Evolutionary conservation across 1,284 basidiomycete genomes (phyloP).

Genomic region (Somion occarium): DNA sequence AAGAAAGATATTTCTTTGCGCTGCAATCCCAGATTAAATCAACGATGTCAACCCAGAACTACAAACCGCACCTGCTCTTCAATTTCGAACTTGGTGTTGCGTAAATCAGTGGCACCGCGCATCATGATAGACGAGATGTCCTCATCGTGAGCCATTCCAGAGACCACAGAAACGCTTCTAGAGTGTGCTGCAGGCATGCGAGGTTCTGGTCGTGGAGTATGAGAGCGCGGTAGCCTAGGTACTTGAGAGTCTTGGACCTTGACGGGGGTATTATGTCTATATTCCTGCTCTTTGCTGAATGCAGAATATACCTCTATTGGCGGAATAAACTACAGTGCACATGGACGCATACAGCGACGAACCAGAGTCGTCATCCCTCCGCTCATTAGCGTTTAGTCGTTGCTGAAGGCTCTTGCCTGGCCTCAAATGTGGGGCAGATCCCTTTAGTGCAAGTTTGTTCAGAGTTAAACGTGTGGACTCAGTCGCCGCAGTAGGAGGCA

Average conservation of each 20-base stretch:
- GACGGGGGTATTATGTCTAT: slow-evolving; percentile 1
- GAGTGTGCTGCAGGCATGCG: slow-evolving; percentile 11
- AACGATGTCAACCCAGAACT: background rate
- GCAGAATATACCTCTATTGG: background rate
- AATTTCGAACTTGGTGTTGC: slow-evolving; percentile 24
- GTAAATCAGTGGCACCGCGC: slow-evolving; percentile 25
- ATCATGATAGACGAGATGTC: slow-evolving; percentile 29
- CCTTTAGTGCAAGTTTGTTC: slow-evolving; percentile 7
- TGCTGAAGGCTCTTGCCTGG: slow-evolving; percentile 19
- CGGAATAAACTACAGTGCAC: background rate
- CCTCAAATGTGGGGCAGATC: background rate
- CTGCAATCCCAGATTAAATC: slow-evolving; percentile 13
- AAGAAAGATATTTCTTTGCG: slow-evolving; percentile 23
- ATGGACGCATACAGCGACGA: background rate
- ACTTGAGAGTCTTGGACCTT: background rate
- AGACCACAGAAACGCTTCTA: slow-evolving; percentile 24
- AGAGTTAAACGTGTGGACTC: slow-evolving; percentile 3
- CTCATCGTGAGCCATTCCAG: slow-evolving; percentile 15
- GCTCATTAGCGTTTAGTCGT: slow-evolving; percentile 15
- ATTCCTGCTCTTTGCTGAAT: background rate
- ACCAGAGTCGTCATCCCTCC: background rate
- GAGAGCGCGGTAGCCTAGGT: slow-evolving; percentile 1
- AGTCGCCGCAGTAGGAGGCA: background rate
- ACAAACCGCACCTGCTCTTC: slow-evolving; percentile 27
- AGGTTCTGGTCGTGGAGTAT: background rate